Base-by-base conservation (phyloP, 2,329 filamentous ascomycete genomes). In the Furcasterigmium furcatum region DNA sequence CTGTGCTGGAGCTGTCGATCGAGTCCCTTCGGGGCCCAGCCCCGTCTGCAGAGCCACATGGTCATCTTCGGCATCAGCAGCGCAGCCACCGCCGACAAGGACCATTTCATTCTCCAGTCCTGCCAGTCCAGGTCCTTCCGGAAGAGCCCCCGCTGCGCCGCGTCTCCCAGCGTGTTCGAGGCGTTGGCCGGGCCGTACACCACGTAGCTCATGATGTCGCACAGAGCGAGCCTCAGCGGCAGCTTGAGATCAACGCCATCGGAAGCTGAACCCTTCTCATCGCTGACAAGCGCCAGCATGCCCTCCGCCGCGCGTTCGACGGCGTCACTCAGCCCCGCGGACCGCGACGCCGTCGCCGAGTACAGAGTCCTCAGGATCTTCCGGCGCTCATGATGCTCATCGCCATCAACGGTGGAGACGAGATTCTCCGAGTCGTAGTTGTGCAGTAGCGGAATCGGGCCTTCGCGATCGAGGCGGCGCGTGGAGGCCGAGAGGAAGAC, bases 381-480 rank as follows among this genome's bases (percentile, higher is more conserved):
- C 7, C 43, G 35, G 4, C 43, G 39, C n/a, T 46, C 36, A 10
- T 43, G 32, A 16, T 51, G 46, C 29, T 44, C 8, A 9, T 42
- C 25, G 6, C 46, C 46, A 27, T 48, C 42, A 18, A 50, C 45
- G 2, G 34, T 50, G 8, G 45, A 41, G 8, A 47, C 36, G 9
- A 50, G 16, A 21, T 47, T 50, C 29, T 45, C 48, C n/a, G n/a
- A 9, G 4, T 9, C 34, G 34, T 50, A 47, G 18, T 50, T 45
- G 34, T 50, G 48, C 24, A 46, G 41, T 22, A 43, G 34, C n/a
- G 42, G 38, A 12, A 50, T 13, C 8, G 45, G 29, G 7, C 35
- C 18, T 6, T 25, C 27, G 5, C 48, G 45, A 22, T 44, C 45
- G 34, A 25, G 22, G 30, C 18, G 41, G 14, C 22, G 24, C 27